Percentiles rank a stretch among this genome's conserved stretches.
phyloP scores from a whole-genome alignment of 2,329 filamentous ascomycete genomes.

The Myriosclerotinia curreyana region DNA sequence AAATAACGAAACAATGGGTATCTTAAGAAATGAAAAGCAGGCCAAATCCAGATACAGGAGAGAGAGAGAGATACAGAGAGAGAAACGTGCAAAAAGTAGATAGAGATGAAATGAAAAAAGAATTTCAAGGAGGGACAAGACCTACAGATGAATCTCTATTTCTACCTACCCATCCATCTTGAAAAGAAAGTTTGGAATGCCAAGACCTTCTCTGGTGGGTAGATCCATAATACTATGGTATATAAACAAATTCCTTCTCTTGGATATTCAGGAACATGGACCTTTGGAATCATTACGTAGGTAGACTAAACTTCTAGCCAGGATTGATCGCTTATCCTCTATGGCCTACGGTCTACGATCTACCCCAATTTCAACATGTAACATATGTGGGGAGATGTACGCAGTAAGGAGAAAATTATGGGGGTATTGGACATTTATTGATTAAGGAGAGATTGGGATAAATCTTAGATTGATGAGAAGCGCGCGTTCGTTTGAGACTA shows the following conservation, averaged over 20 bases:
- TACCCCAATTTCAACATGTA: slow-evolving; percentile 19
- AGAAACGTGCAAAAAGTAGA: not conserved
- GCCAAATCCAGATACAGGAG: not conserved
- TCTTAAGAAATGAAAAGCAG: slow-evolving; percentile 7
- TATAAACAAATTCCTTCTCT: slow-evolving; percentile 1
- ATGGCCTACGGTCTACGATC: too few species aligned
- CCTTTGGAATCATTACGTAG: slow-evolving; percentile 11
- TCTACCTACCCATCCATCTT: not conserved
- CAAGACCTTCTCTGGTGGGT: not conserved
- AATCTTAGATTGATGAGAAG: slow-evolving; percentile 8
- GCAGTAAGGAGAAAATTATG: slow-evolving; percentile 6
- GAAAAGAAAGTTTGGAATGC: not conserved
- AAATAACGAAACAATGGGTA: slow-evolving; percentile 6
- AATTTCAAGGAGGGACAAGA: not conserved
- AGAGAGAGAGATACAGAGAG: not conserved
- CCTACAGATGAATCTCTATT: slow-evolving; percentile 10
- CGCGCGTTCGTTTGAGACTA: slow-evolving; percentile 9
- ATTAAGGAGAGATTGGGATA: not conserved
- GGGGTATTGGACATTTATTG: not conserved
- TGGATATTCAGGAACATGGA: slow-evolving; percentile 6
- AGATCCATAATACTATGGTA: slow-evolving; percentile 7
- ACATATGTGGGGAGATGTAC: slow-evolving; percentile 14
- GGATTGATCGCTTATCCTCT: not conserved
- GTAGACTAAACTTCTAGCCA: slow-evolving; percentile 4
- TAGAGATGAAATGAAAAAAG: not conserved